Evolutionary conservation across 345 rosid species (phyloP).

Genomic region (Eucalyptus tenuipes): DNA sequence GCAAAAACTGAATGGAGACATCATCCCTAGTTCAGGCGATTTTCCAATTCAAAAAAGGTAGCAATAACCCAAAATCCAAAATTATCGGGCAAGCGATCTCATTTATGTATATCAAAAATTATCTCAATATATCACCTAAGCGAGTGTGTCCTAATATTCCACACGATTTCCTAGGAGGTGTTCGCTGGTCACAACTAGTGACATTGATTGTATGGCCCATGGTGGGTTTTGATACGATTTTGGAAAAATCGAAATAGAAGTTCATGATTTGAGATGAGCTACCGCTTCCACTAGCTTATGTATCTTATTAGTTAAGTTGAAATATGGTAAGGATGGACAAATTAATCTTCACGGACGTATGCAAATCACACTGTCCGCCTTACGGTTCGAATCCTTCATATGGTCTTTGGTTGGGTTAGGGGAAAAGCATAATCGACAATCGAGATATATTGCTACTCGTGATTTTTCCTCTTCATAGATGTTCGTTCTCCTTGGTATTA

Average conservation of each 20-base stretch:
- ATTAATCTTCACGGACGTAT: background rate
- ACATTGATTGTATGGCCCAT: accelerated
- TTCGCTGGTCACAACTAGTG: background rate
- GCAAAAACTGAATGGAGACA: background rate
- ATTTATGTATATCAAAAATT: background rate
- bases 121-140: background rate
- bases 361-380: too few relatives aligned
- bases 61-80: background rate
- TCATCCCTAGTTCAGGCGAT: background rate
- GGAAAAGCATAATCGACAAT: background rate
- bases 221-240: accelerated
- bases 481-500: background rate
- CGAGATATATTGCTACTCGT: background rate
- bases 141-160: accelerated
- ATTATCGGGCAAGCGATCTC: accelerated
- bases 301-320: background rate
- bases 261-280: background rate
- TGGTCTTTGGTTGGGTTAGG: too few relatives aligned
- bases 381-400: accelerated
- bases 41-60: background rate
- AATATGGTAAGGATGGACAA: background rate
- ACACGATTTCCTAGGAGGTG: background rate
- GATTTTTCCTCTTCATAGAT: background rate
- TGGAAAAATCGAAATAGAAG: background rate
- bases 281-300: background rate